Evolutionary conservation across 129 eudicot genomes (phyloP).

Genomic region (Flaveria linearis): DNA sequence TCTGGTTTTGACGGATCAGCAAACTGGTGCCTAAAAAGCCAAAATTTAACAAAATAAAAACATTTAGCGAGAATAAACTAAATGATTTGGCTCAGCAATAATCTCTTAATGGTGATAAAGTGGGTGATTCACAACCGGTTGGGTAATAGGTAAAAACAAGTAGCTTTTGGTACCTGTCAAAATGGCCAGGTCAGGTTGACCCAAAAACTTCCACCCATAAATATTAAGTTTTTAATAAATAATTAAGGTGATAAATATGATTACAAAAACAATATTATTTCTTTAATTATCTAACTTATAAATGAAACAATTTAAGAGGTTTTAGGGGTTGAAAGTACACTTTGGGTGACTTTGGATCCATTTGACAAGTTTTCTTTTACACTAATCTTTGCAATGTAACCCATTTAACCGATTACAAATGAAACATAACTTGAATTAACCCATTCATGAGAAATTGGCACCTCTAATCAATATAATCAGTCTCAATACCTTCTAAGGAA

Average conservation of each 20-base stretch:
- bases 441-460: neutral
- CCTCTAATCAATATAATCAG: neutral
- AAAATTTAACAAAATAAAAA: neutral
- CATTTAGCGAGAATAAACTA: neutral
- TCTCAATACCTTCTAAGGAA: constrained; percentile 60
- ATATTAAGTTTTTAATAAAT: neutral
- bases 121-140: neutral
- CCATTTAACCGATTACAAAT: neutral
- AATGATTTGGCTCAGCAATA: neutral
- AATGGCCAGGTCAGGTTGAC: neutral
- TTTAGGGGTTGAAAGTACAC: neutral
- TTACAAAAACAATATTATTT: neutral
- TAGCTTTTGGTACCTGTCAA: neutral
- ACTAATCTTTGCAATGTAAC: neutral
- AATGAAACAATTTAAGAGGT: neutral
- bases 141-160: constrained; percentile 6
- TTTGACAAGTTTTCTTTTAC: neutral
- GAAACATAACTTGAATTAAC: neutral
- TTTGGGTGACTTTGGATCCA: neutral
- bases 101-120: neutral
- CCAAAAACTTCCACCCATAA: neutral
- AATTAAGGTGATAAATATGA: neutral
- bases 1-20: constrained; percentile 70
- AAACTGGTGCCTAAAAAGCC: constrained; percentile 66
- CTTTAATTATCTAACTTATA: neutral